Evolutionary conservation across 495 filamentous ascomycete genomes (phyloP), one percentile per base, ranked within the genome.

Genomic region (Penicillium egyptiacum): DNA sequence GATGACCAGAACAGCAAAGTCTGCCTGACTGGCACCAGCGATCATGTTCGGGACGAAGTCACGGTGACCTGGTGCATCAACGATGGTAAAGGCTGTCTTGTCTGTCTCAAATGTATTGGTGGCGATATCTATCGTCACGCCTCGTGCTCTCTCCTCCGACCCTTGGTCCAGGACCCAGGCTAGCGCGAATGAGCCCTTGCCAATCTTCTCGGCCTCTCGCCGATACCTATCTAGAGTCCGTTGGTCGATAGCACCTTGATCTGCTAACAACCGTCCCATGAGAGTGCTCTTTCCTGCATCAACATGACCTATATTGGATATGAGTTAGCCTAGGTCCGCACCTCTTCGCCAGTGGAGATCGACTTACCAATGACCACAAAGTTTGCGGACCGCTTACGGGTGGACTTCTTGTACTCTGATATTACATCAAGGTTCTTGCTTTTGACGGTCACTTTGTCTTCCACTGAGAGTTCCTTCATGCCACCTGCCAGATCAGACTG

Each of bases 11-110:
- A 98, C 88, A 0, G 93, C 95, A 68, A 98, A 96, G 70, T 98
- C 95, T 3, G 94, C 94, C 71, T 97, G 93, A 40, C 88, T 91
- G 23, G 92, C 92, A 0, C 94, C 94, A 4, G 92, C 95, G 66
- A 98, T 97, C 94, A 98, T 98, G 70, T 96, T 98, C 2, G 94
- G 94, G 40, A 98, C 90, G 68, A 98, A 98, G 64, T 98, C 95
- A 60, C 85, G 81, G 72, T 98, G 94, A 0, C 94, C 94, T 2
- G 94, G 94, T 1, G 94, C 90, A 71, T 98, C 94, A 3, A 98
- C 80, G 46, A 98, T 98, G 9, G 93, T 98, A 67, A 97, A 98
- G 16, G 79, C 80, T 0, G 91, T 91, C 16, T 79, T 87, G 5
- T 88, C 85, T 0, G 94, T 98, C 69, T 93, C 88, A 68, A 98